These are phyloP conservation scores for Arabidopsis lyrata DNA, from an alignment of 441 rosid genomes.

Conservation along the genomic window DNA sequence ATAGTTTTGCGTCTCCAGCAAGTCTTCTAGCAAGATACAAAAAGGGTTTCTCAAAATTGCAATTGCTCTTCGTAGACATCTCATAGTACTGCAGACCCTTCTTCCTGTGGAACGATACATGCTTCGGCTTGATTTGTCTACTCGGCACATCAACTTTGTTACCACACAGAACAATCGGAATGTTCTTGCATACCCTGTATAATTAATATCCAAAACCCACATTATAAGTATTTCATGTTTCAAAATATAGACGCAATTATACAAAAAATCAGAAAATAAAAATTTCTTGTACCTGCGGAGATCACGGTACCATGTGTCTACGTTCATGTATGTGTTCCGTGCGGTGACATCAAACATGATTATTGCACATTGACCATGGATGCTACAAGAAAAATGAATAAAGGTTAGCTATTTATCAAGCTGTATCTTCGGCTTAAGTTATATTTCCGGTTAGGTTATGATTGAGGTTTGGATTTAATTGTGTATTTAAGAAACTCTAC, in stretches of 20 bases:
- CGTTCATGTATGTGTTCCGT: slow-evolving; percentile 76
- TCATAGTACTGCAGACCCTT: slow-evolving; percentile 84
- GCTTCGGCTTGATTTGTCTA: slow-evolving; percentile 90
- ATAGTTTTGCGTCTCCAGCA: slow-evolving; percentile 72
- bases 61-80: slow-evolving; percentile 85
- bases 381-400: slow-evolving; percentile 50
- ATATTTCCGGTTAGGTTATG: background rate
- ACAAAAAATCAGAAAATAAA: background rate
- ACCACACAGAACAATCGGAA: slow-evolving; percentile 84
- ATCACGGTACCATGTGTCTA: slow-evolving; percentile 90
- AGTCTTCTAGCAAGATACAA: slow-evolving; percentile 85
- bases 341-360: slow-evolving; percentile 93
- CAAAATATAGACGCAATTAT: background rate
- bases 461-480: no score
- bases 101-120: slow-evolving; percentile 80
- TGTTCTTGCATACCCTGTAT: slow-evolving; percentile 78
- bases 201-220: background rate
- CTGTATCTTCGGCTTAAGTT: no score
- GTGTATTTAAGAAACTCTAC: no score
- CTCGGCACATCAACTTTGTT: slow-evolving; percentile 85
- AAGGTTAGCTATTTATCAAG: background rate
- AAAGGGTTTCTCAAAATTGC: slow-evolving; percentile 89
- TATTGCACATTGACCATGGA: slow-evolving; percentile 90
- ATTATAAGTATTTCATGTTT: background rate
- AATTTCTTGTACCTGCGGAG: slow-evolving; percentile 52